Evolutionary conservation across 73 alveolate species (phyloP).

Genomic region (Stentor coeruleus): DNA sequence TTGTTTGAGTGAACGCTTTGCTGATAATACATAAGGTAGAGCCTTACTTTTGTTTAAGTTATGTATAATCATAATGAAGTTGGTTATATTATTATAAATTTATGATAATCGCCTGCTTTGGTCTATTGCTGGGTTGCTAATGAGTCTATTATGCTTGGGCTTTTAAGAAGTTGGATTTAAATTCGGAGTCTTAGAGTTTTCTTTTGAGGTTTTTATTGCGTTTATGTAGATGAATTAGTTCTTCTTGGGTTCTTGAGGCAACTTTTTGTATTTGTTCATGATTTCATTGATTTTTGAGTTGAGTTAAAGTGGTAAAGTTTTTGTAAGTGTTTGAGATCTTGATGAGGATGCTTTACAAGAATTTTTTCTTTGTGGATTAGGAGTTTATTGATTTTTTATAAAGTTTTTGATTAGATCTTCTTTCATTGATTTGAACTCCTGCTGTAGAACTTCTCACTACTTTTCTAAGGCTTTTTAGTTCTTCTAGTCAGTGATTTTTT

Average conservation of each 20-base stretch:
- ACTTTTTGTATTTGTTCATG: background rate
- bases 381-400: too few species aligned
- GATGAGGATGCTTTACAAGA: background rate
- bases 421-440: too few species aligned
- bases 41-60: background rate
- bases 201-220: background rate
- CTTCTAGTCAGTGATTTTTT: too few species aligned
- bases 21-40: background rate
- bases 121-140: background rate
- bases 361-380: too few species aligned
- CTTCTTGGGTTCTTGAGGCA: background rate
- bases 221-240: too few species aligned
- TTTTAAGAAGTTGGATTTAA: too few species aligned
- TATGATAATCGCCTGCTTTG: background rate
- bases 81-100: background rate
- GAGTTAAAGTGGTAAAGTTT: too few species aligned
- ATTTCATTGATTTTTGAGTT: background rate
- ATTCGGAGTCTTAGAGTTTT: background rate
- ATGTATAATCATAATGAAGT: background rate
- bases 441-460: too few species aligned
- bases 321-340: background rate
- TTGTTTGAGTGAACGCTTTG: background rate
- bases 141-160: background rate
- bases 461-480: too few species aligned
- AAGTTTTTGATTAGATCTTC: too few species aligned